Percentiles rank a stretch among this genome's conserved stretches.
These are phyloP conservation scores for Huntiella omanensis DNA, from an alignment of 2,329 filamentous ascomycete genomes.

Conservation along the genomic window DNA sequence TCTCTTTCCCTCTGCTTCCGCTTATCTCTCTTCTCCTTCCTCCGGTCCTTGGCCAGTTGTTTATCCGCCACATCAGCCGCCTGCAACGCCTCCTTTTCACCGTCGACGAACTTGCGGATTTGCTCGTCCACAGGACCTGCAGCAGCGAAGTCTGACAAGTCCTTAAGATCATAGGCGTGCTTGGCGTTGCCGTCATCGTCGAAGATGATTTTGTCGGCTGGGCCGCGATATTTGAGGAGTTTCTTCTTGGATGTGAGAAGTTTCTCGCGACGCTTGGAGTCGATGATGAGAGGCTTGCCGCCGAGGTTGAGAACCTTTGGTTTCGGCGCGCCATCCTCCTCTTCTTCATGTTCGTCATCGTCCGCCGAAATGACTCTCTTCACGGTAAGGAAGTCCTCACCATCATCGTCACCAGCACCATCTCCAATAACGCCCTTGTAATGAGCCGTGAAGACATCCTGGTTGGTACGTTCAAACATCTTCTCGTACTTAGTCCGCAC, in stretches of 20 bases:
- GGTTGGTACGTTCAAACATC: conserved; percentile 95
- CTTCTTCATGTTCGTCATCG: conserved; percentile 35
- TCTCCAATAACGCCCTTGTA: conserved; percentile 66
- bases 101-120: conserved; percentile 57
- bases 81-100: conserved; percentile 51
- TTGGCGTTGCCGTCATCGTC: conserved; percentile 82
- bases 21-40: conserved; percentile 56
- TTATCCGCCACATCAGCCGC: conserved; percentile 72
- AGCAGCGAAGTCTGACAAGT: conserved; percentile 61
- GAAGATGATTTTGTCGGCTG: conserved; percentile 69
- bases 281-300: conserved; percentile 60
- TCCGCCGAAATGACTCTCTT: conserved; percentile 70
- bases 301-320: conserved; percentile 47
- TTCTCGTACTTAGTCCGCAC: conserved; percentile 90
- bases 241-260: conserved; percentile 91
- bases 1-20: conserved; percentile 44
- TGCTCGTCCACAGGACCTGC: conserved; percentile 61
- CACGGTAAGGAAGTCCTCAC: conserved; percentile 69
- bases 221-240: conserved; percentile 75
- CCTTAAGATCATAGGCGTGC: conserved; percentile 71
- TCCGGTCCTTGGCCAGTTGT: conserved; percentile 57
- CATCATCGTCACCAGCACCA: conserved; percentile 41
- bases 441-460: conserved; percentile 86
- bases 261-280: conserved; percentile 91
- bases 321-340: conserved; percentile 22